Conservation (phyloP, 495 filamentous ascomycete genomes). For the Penicillium alfredii region DNA sequence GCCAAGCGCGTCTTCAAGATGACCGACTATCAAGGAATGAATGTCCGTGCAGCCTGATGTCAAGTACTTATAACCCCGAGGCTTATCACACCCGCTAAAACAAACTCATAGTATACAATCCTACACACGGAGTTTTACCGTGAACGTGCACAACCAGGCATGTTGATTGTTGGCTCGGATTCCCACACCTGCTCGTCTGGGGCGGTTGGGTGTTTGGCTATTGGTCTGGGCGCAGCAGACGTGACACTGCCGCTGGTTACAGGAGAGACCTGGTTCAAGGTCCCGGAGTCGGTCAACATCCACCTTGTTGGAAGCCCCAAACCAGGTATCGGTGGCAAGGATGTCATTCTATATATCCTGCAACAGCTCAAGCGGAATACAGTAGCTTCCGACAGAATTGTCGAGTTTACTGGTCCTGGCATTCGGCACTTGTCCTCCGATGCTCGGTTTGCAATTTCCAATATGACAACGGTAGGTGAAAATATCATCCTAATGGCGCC, state of each 20-base stretch:
- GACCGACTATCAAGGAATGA: slow-evolving; percentile 42
- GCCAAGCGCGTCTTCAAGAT: slow-evolving; percentile 36
- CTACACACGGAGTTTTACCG: slow-evolving; percentile 45
- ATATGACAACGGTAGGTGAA: slow-evolving; percentile 47
- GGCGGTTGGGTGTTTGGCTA: slow-evolving; percentile 31
- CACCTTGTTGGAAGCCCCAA: slow-evolving; percentile 27
- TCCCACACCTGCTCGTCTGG: slow-evolving; percentile 45
- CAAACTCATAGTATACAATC: slow-evolving; percentile 32
- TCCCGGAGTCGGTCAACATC: slow-evolving; percentile 39
- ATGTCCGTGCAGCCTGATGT: slow-evolving; percentile 21
- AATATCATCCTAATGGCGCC: no score
- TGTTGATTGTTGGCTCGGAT: slow-evolving; percentile 41
- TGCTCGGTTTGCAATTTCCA: slow-evolving; percentile 43
- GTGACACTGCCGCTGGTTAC: slow-evolving; percentile 40
- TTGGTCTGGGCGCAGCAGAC: slow-evolving; percentile 43
- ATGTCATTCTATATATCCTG: slow-evolving; percentile 42
- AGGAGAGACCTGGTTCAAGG: slow-evolving; percentile 43
- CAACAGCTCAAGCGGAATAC: slow-evolving; percentile 41
- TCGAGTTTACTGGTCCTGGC: slow-evolving; percentile 41
- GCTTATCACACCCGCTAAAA: no score
- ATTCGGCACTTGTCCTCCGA: slow-evolving; percentile 31
- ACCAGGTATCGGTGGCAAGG: slow-evolving; percentile 41
- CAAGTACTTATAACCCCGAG: not conserved
- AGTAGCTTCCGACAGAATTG: slow-evolving; percentile 37
- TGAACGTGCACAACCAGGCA: slow-evolving; percentile 40